Evolutionary conservation across 2,329 filamentous ascomycete species (phyloP).

Genomic region (Diatrype stigma): DNA sequence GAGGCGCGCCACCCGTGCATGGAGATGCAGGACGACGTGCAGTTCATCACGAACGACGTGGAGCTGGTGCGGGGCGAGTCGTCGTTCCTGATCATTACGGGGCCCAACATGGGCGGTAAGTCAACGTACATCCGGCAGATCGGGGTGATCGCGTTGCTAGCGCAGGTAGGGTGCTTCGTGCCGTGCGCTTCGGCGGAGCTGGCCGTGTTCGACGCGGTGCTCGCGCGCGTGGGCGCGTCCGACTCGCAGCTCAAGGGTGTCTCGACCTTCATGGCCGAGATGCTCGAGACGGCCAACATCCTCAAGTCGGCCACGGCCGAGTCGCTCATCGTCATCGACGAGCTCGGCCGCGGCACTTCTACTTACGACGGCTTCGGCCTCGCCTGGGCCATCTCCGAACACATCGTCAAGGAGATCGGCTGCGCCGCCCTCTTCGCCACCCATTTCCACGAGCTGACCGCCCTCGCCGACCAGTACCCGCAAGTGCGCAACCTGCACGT

Average conservation of each 20-base stretch:
- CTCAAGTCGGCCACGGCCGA: constrained; percentile 94
- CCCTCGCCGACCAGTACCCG: constrained; percentile 78
- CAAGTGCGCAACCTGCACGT: constrained; percentile 94
- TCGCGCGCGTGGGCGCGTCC: constrained; percentile 90
- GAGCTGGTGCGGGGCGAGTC: constrained; percentile 72
- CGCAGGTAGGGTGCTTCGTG: constrained; percentile 94
- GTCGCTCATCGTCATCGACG: constrained; percentile 97
- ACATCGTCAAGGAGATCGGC: constrained; percentile 92
- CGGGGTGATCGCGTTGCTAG: constrained; percentile 94
- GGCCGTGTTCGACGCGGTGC: constrained; percentile 94
- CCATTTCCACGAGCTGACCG: constrained; percentile 96
- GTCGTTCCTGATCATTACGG: constrained; percentile 93
- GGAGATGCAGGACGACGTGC: constrained; percentile 97
- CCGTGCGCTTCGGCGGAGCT: constrained; percentile 87
- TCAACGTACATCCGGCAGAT: constrained; percentile 98
- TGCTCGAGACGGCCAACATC: constrained; percentile 98
- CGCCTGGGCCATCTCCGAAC: constrained; percentile 98
- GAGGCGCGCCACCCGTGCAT: constrained; percentile 96
- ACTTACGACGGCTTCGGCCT: constrained; percentile 98
- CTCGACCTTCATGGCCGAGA: constrained; percentile 99
- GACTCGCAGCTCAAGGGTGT: constrained; percentile 98
- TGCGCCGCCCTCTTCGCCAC: constrained; percentile 95
- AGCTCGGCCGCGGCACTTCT: constrained; percentile 91
- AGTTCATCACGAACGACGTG: constrained; percentile 98
- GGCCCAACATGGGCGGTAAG: constrained; percentile 98